Conservation (phyloP, 805 yeast genomes). For the Phaffomyces thermotolerans region DNA sequence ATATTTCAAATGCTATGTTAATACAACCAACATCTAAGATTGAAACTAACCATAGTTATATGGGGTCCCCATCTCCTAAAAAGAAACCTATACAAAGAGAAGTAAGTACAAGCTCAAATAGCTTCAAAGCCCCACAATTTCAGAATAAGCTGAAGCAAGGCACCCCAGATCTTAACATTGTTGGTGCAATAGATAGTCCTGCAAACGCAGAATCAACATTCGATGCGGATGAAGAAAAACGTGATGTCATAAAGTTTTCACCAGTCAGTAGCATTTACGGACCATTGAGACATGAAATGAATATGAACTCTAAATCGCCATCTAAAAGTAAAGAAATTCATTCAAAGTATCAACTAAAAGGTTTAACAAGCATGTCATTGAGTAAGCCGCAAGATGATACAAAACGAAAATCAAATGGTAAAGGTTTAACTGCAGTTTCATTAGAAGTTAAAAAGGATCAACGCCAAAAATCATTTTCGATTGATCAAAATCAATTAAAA, state of each 20-base stretch:
- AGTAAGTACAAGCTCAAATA: constrained; percentile 6
- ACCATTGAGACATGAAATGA: constrained; percentile 20
- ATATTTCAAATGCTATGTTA: constrained; percentile 1
- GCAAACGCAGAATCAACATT: neutral
- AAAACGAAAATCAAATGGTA: constrained; percentile 13
- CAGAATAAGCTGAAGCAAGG: neutral
- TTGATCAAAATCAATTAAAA: constrained; percentile 5
- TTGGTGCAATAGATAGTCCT: constrained; percentile 6
- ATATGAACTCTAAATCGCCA: constrained; percentile 9
- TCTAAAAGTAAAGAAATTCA: neutral
- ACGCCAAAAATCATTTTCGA: constrained; percentile 17
- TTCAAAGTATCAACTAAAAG: constrained; percentile 7
- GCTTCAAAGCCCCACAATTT: constrained; percentile 8
- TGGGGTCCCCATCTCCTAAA: constrained; percentile 4
- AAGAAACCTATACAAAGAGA: constrained; percentile 1
- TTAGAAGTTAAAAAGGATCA: constrained; percentile 7
- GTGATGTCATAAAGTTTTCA: constrained; percentile 16
- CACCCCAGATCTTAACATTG: constrained; percentile 1
- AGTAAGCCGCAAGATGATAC: constrained; percentile 15
- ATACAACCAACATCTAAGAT: neutral
- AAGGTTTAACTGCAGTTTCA: constrained; percentile 18
- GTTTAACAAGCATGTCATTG: constrained; percentile 19
- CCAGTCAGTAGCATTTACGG: constrained; percentile 25
- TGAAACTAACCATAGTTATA: neutral
- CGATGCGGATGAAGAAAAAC: constrained; percentile 9